Base-by-base conservation (phyloP, 192 early-diverging fungal genomes). In the Thoreauomyces humboldtii region DNA sequence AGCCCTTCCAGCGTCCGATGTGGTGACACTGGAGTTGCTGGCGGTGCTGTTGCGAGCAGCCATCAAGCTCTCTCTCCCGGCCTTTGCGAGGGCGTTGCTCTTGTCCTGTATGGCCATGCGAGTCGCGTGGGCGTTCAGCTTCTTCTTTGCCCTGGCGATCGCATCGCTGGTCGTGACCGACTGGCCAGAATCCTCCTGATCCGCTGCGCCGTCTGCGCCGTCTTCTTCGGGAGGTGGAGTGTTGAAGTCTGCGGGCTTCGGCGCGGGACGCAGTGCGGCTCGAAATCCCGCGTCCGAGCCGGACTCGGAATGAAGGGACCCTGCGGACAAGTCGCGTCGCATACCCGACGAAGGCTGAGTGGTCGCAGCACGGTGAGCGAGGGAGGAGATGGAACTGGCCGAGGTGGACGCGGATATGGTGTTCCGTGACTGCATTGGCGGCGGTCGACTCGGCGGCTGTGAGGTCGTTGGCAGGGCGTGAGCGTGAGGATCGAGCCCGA, bases 101-200 rank as follows among this genome's bases (percentile, higher is more conserved):
- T 62, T 69, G 37, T 69, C 67, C 59, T 36, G 24, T 4, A 69
- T 28, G 19, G 58, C 67, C 33, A 33, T 15, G 9, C 67, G 58
- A 12, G 67, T 69, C 11, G 45, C 50, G 14, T 61, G 44, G 2
- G 59, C 41, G 31, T 50, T 35, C 33, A 54, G 6, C 34, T 52
- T 52, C 52, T 53, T 50, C 47, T 62, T 60, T 11, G 65, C 64
- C 17, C 38, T 19, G 12, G 64, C 53, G 2, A 55, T 19, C 1
- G 43, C 35, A 24, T 60, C 65, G 32, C 29, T 42, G 38, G 32
- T n/a, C 14, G 9, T 27, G 1, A 14, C n/a, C 4, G 56, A 25
- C 12, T 28, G 15, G 33, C 25, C 37, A 5, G 19, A 21, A 24
- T 19, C 33, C 15, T 41, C 37, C 12, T 58, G 34, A 42, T 42